Base-by-base conservation (phyloP, 225 moss, liverwort and hornwort genomes). In the Bryoerythrophyllum caledonicum region DNA sequence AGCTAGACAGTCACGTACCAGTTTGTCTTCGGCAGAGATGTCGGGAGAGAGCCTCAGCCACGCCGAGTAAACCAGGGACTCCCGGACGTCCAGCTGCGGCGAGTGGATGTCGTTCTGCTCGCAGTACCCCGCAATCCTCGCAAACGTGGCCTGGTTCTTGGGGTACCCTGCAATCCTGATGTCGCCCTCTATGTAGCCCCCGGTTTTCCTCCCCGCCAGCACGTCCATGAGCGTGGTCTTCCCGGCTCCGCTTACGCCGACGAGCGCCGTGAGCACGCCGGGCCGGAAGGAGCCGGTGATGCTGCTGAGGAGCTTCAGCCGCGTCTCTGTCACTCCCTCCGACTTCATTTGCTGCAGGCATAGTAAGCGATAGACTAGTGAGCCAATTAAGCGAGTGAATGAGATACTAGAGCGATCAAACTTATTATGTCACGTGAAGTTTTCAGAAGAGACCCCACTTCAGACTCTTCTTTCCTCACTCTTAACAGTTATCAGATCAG, bases 151-250 rank as follows among this genome's bases (percentile, higher is more conserved):
- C 37, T 86, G 86, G 51, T 59, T 54, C 68, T 86, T 86, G 0
- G 76, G 62, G 60, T 78, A 73, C 0, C 86, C 86, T 0, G 83
- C 68, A 7, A 86, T 86, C 1, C 83, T 32, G 34, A 81, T 83
- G 1, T 83, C 86, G 8, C 86, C 86, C 7, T 86, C 81, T 13
- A 86, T 79, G 78, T 86, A 83, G 3, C 86, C 86, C 12, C 81
- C 81, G 1, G 86, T 86, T 65, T 86, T 86, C 19, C 86, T 66
- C 26, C 86, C 86, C 14, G 86, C 86, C 65, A 83, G 38, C 43
- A 86, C 82, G 57, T 86, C 86, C 86, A 86, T 80, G 12, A 86
- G 82, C 13, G 86, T 86, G 13, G 86, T 86, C 67, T 86, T 86
- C 23, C 86, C 86, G 14, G 86, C 83, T 19, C 86, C 86, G 28